These are phyloP conservation scores for Tolypocladium amazonense DNA, from an alignment of 2,329 filamentous ascomycete species.

Conservation along the genomic window DNA sequence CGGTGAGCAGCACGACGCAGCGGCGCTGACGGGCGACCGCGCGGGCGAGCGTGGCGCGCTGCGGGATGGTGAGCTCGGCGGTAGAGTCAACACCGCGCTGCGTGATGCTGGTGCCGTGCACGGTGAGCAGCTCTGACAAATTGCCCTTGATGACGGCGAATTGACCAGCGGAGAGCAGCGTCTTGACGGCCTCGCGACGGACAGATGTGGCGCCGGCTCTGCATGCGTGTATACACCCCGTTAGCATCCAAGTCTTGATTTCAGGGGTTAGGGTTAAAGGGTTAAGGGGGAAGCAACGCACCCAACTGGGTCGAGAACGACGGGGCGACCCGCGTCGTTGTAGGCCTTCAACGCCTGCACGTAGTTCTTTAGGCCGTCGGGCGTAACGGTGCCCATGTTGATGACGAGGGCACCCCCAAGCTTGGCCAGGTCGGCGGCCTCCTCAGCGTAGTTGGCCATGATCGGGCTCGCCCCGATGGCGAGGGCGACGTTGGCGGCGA, in stretches of 20 bases:
- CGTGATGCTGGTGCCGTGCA: conserved; percentile 41
- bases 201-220: conserved; percentile 70
- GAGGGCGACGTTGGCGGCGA: conserved; percentile 83
- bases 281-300: conserved; percentile 21
- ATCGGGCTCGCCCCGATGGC: conserved; percentile 81
- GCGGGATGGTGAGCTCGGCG: conserved; percentile 39
- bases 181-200: conserved; percentile 59
- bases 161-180: conserved; percentile 62
- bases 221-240: not conserved
- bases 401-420: conserved; percentile 73
- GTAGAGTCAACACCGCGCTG: conserved; percentile 82
- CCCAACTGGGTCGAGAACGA: conserved; percentile 86
- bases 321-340: conserved; percentile 63
- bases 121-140: conserved; percentile 72
- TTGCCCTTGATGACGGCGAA: conserved; percentile 92
- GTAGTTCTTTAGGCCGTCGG: conserved; percentile 63
- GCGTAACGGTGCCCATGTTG: conserved; percentile 89
- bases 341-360: conserved; percentile 67
- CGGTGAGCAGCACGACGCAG: conserved; percentile 74
- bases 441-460: conserved; percentile 81
- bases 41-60: conserved; percentile 51
- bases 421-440: conserved; percentile 69
- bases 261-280: not conserved
- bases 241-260: not conserved
- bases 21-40: conserved; percentile 58